Evolutionary conservation across 768 basidiomycete species (phyloP).

Genomic region (Myochromella boudieri): DNA sequence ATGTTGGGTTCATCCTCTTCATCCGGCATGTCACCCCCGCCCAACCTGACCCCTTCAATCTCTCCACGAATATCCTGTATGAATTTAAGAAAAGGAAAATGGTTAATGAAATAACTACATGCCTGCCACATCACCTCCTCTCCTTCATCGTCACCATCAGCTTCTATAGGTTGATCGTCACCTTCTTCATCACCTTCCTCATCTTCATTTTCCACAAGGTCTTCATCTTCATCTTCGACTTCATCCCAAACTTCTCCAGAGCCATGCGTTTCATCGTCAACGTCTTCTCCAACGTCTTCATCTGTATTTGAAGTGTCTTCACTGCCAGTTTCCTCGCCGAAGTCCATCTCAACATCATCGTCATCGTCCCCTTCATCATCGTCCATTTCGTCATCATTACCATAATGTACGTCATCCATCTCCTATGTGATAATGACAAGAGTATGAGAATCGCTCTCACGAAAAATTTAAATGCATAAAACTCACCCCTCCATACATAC

Average conservation of each 20-base stretch:
- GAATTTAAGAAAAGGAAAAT: background rate
- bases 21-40: slow-evolving; percentile 50
- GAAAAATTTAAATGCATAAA: background rate
- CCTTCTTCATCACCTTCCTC: slow-evolving; percentile 68
- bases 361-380: slow-evolving; percentile 81
- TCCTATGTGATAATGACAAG: slow-evolving; percentile 47
- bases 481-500: slow-evolving; percentile 90
- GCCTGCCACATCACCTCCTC: slow-evolving; percentile 58
- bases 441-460: background rate
- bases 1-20: slow-evolving; percentile 63
- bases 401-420: slow-evolving; percentile 78
- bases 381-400: slow-evolving; percentile 74
- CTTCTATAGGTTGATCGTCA: slow-evolving; percentile 47
- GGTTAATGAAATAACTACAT: slow-evolving; percentile 14
- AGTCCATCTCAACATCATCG: slow-evolving; percentile 86
- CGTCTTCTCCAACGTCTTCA: slow-evolving; percentile 49
- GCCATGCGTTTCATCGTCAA: slow-evolving; percentile 56
- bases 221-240: background rate
- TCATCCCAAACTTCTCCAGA: slow-evolving; percentile 23
- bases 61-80: slow-evolving; percentile 55
- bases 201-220: slow-evolving; percentile 48
- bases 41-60: slow-evolving; percentile 41
- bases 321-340: slow-evolving; percentile 35
- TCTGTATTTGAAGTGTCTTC: background rate
- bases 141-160: slow-evolving; percentile 46